A percentile compares a stretch with the other conserved stretches of the same genome.
Evolutionary conservation across 208 protist species (phyloP).

Genomic region (Crithidia thermophila): DNA sequence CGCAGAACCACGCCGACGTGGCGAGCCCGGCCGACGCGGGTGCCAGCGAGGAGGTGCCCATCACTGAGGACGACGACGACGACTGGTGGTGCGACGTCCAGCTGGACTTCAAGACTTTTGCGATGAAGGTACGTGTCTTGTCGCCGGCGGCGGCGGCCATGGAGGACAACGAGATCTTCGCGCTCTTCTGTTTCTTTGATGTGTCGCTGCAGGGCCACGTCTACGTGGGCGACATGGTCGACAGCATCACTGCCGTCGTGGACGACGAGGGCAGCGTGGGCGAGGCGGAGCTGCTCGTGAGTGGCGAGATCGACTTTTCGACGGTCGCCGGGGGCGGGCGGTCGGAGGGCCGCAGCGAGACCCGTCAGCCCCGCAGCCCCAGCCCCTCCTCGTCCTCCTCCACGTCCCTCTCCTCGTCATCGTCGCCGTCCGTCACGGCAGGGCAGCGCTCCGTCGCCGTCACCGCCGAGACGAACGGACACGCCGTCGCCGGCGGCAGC

Average conservation of each 20-base stretch:
- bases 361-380: not conserved
- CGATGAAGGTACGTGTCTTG: slow-evolving; percentile 53
- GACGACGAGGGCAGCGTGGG: slow-evolving; percentile 40
- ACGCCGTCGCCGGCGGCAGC: not conserved
- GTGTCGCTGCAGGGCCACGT: slow-evolving; percentile 60
- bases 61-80: not conserved
- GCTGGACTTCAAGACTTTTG: slow-evolving; percentile 73
- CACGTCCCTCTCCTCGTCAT: not conserved
- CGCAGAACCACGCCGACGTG: not conserved
- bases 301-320: slow-evolving; percentile 58
- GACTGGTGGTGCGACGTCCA: slow-evolving; percentile 42
- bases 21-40: not conserved
- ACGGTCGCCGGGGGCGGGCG: not conserved
- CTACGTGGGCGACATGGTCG: slow-evolving; percentile 59
- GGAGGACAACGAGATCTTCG: slow-evolving; percentile 77
- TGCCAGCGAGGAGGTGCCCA: not conserved
- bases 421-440: too few species aligned
- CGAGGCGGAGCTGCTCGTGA: slow-evolving; percentile 40
- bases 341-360: not conserved
- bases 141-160: slow-evolving; percentile 60
- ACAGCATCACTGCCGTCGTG: slow-evolving; percentile 41
- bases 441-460: not conserved
- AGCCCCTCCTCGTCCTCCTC: slow-evolving; percentile 1
- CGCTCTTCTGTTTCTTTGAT: slow-evolving; percentile 80
- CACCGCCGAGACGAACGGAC: not conserved